Base-by-base conservation (phyloP, 192 early-diverging fungal species). In the Backusella luteola region DNA sequence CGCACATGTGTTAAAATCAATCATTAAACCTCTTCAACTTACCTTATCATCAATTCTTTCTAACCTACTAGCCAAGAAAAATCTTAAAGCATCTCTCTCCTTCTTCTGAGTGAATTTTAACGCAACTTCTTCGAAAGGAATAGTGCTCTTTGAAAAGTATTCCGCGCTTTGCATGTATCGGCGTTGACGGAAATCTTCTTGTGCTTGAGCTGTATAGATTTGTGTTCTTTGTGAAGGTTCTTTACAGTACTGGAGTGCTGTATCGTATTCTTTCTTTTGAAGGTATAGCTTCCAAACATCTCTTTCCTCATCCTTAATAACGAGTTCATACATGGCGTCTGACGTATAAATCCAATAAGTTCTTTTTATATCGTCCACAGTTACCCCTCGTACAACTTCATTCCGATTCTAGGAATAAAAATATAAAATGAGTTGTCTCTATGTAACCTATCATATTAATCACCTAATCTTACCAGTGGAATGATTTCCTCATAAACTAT, bases 261-360 rank as follows among this genome's bases (percentile, higher is more conserved):
- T 76, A 41, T 96, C 94, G 77, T 94, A 99, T 73, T 92, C 85
- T 67, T 91, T 91, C 42, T 90, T 90, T 29, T 91, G 81, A 46
- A 99, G 82, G 77, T 93, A 98, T 5, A 98, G 87, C 36, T 90
- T 87, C 98, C 98, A 99, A 11, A 97, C 92, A 74, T 99, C 92
- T 49, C 96, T 90, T 73, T 96, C 96, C 84, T 99, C 98, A 38
- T 96, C 92, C 0, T 87, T 91, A 21, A 98, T 89, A 19, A 96
- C 88, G 23, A 99, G 84, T 82, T 99, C 97, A 76, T 91, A 94
- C 38, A 99, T 88, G 4, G 92, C 86, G n/a, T 81, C 73, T 29
- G 90, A 91, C 6, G 96, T 97, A 49, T 89, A 94, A 34, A 98
- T 85, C 98, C 98, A 99, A 78, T 90, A 96, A 0, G 97, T 97